A percentile compares a stretch with the other conserved stretches of the same genome.
Conservation (phyloP, 257 asterid genomes). For the Salvia hispanica region DNA sequence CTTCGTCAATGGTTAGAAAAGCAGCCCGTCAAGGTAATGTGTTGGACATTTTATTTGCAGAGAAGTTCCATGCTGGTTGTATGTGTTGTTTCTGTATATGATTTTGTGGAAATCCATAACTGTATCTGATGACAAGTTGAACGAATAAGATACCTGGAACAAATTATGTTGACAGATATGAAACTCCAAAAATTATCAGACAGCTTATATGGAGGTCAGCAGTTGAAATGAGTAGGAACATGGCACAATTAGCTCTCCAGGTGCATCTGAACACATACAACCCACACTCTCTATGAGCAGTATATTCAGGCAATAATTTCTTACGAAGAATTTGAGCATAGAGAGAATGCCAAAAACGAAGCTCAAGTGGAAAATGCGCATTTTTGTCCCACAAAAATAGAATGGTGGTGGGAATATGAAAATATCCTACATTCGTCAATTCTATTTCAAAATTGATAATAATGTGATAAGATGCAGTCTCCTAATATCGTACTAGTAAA, state of each 20-base stretch:
- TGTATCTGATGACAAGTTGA: slow-evolving; percentile 31
- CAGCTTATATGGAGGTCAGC: slow-evolving; percentile 84
- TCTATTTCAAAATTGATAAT: too few species aligned
- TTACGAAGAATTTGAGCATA: too few species aligned
- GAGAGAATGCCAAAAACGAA: too few species aligned
- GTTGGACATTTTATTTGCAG: slow-evolving; percentile 15
- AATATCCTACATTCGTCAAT: too few species aligned
- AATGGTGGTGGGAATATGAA: too few species aligned
- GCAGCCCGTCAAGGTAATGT: slow-evolving; percentile 74
- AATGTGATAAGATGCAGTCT: too few species aligned
- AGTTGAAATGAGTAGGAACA: slow-evolving; percentile 78
- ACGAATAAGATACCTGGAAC: slow-evolving; percentile 49
- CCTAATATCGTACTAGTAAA: too few species aligned
- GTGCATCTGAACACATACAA: slow-evolving; percentile 35
- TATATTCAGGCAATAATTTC: slow-evolving; percentile 20
- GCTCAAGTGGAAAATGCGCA: too few species aligned
- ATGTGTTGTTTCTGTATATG: slow-evolving; percentile 14
- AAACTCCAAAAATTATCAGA: slow-evolving; percentile 64
- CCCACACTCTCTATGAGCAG: slow-evolving; percentile 1
- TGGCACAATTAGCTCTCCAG: slow-evolving; percentile 85
- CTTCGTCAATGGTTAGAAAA: slow-evolving; percentile 55
- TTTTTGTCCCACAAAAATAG: too few species aligned
- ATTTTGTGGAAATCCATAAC: slow-evolving; percentile 2
- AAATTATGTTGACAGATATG: slow-evolving; percentile 60
- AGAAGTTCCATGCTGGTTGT: slow-evolving; percentile 28